Evolutionary conservation across 208 protist species (phyloP).

Genomic region (Paratrypanosoma confusum): DNA sequence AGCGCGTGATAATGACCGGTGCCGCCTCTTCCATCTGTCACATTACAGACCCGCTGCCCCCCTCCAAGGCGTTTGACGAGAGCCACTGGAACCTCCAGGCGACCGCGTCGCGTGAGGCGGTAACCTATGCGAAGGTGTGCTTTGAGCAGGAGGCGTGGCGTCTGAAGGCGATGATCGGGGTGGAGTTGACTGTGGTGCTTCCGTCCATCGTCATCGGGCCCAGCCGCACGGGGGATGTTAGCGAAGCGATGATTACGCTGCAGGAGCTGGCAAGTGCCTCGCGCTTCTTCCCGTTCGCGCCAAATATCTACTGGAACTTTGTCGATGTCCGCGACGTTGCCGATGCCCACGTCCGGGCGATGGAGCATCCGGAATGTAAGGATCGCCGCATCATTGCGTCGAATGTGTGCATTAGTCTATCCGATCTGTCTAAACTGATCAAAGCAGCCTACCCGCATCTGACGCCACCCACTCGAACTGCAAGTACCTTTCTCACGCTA

Average conservation of each 20-base stretch:
- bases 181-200: slow-evolving; percentile 80
- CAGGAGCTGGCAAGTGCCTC: slow-evolving; percentile 59
- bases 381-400: slow-evolving; percentile 82
- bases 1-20: slow-evolving; percentile 77
- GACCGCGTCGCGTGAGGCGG: slow-evolving; percentile 48
- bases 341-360: slow-evolving; percentile 68
- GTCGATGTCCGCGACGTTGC: slow-evolving; percentile 85
- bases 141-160: slow-evolving; percentile 87
- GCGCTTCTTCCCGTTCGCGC: slow-evolving; percentile 61
- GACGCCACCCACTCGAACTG: slow-evolving; percentile 58
- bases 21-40: slow-evolving; percentile 69
- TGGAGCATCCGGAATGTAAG: slow-evolving; percentile 51
- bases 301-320: slow-evolving; percentile 84
- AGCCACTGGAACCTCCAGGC: slow-evolving; percentile 69
- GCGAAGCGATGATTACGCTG: slow-evolving; percentile 66
- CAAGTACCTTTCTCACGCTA: slow-evolving; percentile 72
- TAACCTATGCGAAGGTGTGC: slow-evolving; percentile 64
- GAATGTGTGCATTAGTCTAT: slow-evolving; percentile 56
- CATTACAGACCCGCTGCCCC: slow-evolving; percentile 52
- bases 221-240: slow-evolving; percentile 68
- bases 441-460: slow-evolving; percentile 69
- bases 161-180: slow-evolving; percentile 76
- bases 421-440: slow-evolving; percentile 58
- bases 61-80: slow-evolving; percentile 63
- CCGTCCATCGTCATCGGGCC: slow-evolving; percentile 78